phyloP scores from a whole-genome alignment of 1,284 basidiomycete species.

The Fomitopsis pinicola region DNA sequence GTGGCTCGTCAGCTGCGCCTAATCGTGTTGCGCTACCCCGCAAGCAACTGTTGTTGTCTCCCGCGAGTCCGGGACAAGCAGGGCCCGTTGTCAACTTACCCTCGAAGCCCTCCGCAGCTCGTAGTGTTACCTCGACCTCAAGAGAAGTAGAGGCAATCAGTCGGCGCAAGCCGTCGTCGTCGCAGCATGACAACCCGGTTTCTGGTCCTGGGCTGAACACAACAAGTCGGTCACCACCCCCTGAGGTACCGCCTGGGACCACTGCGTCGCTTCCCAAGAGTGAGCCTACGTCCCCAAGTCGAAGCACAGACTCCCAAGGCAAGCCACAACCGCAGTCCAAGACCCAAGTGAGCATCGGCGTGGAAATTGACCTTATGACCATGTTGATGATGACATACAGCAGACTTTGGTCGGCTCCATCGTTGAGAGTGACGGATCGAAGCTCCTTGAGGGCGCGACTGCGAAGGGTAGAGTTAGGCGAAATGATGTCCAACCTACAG shows the following conservation, averaged over 20 bases:
- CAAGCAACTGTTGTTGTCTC: constrained; percentile 7
- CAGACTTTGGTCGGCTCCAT: constrained; percentile 25
- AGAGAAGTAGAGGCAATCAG: constrained; percentile 39
- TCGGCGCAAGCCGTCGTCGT: constrained; percentile 44
- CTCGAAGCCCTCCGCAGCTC: constrained; percentile 18
- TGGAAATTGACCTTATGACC: constrained; percentile 67
- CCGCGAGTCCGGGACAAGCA: neutral
- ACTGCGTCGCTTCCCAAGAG: constrained; percentile 21
- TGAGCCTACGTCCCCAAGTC: constrained; percentile 26
- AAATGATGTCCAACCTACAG: neutral
- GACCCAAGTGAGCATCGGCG: constrained; percentile 61
- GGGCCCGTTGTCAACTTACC: constrained; percentile 40
- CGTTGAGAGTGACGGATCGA: constrained; percentile 54
- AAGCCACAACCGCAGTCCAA: constrained; percentile 43
- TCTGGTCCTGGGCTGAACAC: constrained; percentile 35
- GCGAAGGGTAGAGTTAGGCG: neutral
- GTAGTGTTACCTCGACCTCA: constrained; percentile 31
- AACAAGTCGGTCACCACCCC: constrained; percentile 59
- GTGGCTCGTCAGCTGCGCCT: constrained; percentile 34
- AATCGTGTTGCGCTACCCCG: constrained; percentile 56
- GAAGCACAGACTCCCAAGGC: constrained; percentile 11
- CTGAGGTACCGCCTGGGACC: constrained; percentile 29
- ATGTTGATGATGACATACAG: constrained; percentile 40
- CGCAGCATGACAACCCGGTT: constrained; percentile 8
- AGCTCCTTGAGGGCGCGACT: neutral